Evolutionary conservation across 495 filamentous ascomycete species (phyloP).

Genomic region (Geoglossum glabrum): DNA sequence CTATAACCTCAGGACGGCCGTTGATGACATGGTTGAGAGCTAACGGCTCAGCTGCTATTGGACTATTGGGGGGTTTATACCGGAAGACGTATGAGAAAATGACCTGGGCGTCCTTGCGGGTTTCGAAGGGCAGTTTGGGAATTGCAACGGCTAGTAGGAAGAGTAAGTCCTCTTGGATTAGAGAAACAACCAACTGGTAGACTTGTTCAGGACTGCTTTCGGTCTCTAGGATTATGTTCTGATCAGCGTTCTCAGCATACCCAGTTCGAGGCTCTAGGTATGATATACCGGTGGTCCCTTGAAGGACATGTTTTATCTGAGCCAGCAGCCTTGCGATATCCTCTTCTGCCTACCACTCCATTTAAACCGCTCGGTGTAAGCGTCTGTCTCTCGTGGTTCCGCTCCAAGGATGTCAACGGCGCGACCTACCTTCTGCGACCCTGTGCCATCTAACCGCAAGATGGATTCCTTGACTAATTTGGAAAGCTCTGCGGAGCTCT

Average conservation of each 20-base stretch:
- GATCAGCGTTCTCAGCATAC: neutral
- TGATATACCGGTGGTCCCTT: slow-evolving; percentile 56
- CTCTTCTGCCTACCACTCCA: slow-evolving; percentile 36
- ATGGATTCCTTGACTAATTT: slow-evolving; percentile 37
- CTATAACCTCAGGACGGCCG: slow-evolving; percentile 64
- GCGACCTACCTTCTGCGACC: slow-evolving; percentile 18
- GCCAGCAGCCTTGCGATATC: slow-evolving; percentile 55
- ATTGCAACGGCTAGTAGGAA: slow-evolving; percentile 62
- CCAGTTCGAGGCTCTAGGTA: neutral
- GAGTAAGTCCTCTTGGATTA: slow-evolving; percentile 76
- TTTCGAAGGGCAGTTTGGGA: slow-evolving; percentile 76
- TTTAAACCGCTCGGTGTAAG: neutral
- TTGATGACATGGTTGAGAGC: slow-evolving; percentile 74
- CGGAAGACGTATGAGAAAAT: slow-evolving; percentile 79
- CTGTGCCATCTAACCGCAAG: slow-evolving; percentile 29
- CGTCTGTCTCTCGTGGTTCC: slow-evolving; percentile 3
- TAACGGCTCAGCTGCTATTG: slow-evolving; percentile 41
- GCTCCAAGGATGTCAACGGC: neutral
- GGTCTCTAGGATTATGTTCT: slow-evolving; percentile 35
- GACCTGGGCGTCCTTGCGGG: slow-evolving; percentile 72
- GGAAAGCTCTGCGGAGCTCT: slow-evolving; percentile 35
- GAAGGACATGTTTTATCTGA: slow-evolving; percentile 67
- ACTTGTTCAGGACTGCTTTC: slow-evolving; percentile 76
- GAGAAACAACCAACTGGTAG: slow-evolving; percentile 51
- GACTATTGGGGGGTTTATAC: slow-evolving; percentile 42